These are phyloP conservation scores for Chenopodium album DNA, from an alignment of 148 eudicot genomes.

Conservation along the genomic window DNA sequence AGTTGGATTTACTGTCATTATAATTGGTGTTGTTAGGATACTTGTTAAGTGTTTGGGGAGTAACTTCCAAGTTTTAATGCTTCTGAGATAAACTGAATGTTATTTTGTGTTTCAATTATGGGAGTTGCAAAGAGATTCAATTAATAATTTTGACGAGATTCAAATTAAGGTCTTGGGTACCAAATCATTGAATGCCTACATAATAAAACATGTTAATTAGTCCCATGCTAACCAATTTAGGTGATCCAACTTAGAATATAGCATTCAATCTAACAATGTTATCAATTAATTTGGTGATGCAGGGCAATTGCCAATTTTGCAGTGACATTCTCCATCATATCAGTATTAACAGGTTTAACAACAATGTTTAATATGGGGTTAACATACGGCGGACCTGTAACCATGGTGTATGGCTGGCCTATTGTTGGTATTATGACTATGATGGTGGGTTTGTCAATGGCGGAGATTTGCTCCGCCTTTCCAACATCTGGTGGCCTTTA, in stretches of 20 bases:
- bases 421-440: slow-evolving; percentile 53
- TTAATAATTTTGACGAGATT: not conserved
- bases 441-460: slow-evolving; percentile 66
- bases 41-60: not conserved
- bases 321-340: slow-evolving; percentile 63
- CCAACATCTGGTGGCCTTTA: slow-evolving; percentile 79
- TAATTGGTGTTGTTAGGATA: not conserved
- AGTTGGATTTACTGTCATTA: not conserved
- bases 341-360: slow-evolving; percentile 63
- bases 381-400: slow-evolving; percentile 61
- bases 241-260: not conserved
- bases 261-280: not conserved
- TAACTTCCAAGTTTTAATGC: no score
- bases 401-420: slow-evolving; percentile 75
- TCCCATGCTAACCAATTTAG: no score
- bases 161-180: no score
- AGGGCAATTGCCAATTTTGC: slow-evolving; percentile 66
- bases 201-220: no score
- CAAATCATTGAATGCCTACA: no score
- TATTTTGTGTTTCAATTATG: not conserved
- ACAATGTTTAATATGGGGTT: slow-evolving; percentile 57
- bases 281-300: not conserved
- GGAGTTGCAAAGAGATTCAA: not conserved
- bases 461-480: slow-evolving; percentile 79
- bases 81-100: not conserved